A percentile compares a stretch with the other conserved stretches of the same genome.
phyloP scores from a whole-genome alignment of 352 stramenopile genomes.

The Globisporangium camurandrum region DNA sequence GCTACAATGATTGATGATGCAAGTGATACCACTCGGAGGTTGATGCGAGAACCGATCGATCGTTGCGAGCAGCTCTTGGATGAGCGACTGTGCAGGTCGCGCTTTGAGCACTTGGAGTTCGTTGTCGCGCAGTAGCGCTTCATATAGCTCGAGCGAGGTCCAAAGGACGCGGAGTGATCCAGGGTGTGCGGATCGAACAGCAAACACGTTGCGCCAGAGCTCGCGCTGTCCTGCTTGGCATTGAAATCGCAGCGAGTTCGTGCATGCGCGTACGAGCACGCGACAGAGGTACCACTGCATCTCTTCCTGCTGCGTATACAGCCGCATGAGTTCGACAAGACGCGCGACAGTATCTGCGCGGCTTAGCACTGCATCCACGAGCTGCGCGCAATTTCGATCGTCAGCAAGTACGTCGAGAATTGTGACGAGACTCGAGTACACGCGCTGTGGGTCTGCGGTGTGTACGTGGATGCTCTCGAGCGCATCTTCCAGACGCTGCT shows the following conservation, averaged over 20 bases:
- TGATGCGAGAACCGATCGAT: conserved; percentile 11
- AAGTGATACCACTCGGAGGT: too few relatives aligned
- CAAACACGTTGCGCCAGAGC: conserved; percentile 25
- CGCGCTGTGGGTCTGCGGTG: conserved; percentile 15
- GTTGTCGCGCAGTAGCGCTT: conserved; percentile 19
- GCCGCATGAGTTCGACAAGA: conserved; percentile 11
- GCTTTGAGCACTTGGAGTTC: conserved; percentile 23
- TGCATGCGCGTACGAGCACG: conserved; percentile 16
- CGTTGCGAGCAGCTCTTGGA: conserved; percentile 16
- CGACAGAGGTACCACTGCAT: conserved; percentile 26
- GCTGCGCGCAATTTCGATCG: conserved; percentile 5
- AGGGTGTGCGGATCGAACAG: conserved; percentile 19
- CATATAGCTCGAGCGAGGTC: conserved; percentile 20
- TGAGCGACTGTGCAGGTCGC: conserved; percentile 3
- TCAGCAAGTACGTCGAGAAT: conserved; percentile 15
- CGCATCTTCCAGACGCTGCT: conserved; percentile 10
- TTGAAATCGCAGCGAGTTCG: conserved; percentile 28
- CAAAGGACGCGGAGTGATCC: conserved; percentile 27
- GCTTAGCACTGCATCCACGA: conserved; percentile 15
- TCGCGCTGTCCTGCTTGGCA: conserved; percentile 21
- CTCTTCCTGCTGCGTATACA: conserved; percentile 29
- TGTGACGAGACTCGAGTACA: conserved; percentile 21
- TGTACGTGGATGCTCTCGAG: conserved; percentile 16
- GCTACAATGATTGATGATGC: neutral
- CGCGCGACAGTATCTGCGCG: conserved; percentile 11